Conservation (phyloP, 164 flowering plant species). For the Sextonia rubra region DNA sequence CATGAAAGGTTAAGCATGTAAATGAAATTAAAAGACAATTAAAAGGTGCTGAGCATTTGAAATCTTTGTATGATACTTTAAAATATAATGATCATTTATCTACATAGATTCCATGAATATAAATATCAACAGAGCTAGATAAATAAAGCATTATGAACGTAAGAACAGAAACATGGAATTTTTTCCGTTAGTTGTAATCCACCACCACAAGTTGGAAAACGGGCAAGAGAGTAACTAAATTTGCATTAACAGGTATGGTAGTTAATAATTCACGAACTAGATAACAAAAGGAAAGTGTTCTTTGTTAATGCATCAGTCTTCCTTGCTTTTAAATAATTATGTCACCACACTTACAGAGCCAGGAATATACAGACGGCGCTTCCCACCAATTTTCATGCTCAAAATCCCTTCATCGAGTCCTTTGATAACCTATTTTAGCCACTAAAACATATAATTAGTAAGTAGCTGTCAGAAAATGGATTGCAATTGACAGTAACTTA, state of each 20-base stretch:
- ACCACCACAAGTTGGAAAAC: no score
- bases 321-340: not conserved
- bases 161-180: no score
- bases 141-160: no score
- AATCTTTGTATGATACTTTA: no score
- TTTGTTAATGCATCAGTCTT: not conserved
- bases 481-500: not conserved
- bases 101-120: no score
- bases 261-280: no score
- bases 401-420: constrained; percentile 96
- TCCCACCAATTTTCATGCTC: constrained; percentile 88
- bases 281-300: not conserved
- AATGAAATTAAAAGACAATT: no score
- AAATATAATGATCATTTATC: no score
- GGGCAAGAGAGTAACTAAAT: no score
- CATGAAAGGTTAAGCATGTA: not conserved
- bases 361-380: constrained; percentile 83
- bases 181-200: no score
- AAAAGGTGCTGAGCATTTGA: not conserved
- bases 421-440: constrained; percentile 68
- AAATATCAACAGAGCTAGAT: no score
- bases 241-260: not conserved
- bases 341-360: constrained; percentile 60
- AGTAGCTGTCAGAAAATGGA: not conserved
- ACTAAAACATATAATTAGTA: constrained; percentile 8